Evolutionary conservation across 108 stramenopile species (phyloP), one percentile per base, ranked within the genome.

Genomic region (Nitzschia inconspicua): DNA sequence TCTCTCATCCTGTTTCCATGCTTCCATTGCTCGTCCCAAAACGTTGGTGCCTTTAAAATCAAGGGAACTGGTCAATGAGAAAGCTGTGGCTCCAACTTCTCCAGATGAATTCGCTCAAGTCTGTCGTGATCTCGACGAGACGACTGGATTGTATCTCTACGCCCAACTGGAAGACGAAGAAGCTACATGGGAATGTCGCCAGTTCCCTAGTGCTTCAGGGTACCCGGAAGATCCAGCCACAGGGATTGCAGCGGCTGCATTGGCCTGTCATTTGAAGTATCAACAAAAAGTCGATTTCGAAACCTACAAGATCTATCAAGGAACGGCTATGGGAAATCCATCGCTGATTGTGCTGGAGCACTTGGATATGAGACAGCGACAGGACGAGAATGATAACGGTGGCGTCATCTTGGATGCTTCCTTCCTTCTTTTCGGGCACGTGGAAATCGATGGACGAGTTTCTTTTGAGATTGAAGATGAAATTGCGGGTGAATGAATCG

Each of bases 171-270:
- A 44, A 2, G 36, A 51, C 10, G 35, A 39, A 2, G 59, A 63
- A 0, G 43, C 56, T 36, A 30, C 50, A n/a, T 79, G 57, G 48
- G 82, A 86, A 70, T 75, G 76, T 32, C 60, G 85, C 47, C 80
- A 83, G 52, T 86, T 86, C 31, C 82, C 82, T 18, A 36, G 79
- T 10, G 65, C 68, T 0, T 79, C 79, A 11, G 83, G 82, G 16
- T 84, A 86, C 67, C 42, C 78, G 3, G 88, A 90, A 64, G 88
- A 86, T 69, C 85, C 85, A 32, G 83, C 85, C 7, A 84, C 88
- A 22, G 88, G 88, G 0, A 86, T 90, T 51, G 88, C 85, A 1
- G 83, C 85, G 13, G 83, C 83, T 16, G 85, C 88, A 3, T 59
- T 90, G 24, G 88, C 61, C 68, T 88, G 27, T 44, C 22, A 22